A percentile compares a stretch with the other conserved stretches of the same genome.
Conservation (phyloP, 257 asterid genomes). For the Handroanthus guayacan region DNA sequence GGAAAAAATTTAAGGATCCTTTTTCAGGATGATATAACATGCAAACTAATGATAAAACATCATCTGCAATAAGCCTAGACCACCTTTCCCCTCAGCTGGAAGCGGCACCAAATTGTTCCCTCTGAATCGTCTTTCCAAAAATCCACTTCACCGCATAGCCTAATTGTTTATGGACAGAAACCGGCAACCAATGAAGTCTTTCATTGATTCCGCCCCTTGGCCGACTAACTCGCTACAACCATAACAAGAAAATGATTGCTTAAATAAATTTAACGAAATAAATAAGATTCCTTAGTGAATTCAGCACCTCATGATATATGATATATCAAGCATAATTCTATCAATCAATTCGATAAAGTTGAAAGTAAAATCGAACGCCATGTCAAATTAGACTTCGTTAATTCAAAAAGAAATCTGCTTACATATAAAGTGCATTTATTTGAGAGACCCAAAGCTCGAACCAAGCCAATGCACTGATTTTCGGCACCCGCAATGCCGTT, state of each 20-base stretch:
- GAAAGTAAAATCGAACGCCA: background rate
- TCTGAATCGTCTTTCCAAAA: constrained; percentile 30
- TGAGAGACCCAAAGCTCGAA: constrained; percentile 79
- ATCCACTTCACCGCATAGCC: constrained; percentile 44
- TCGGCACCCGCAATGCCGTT: constrained; percentile 86
- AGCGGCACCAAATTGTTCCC: constrained; percentile 44
- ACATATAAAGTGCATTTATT: constrained; percentile 58
- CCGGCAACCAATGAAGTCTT: constrained; percentile 70
- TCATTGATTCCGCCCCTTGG: constrained; percentile 79
- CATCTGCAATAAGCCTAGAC: constrained; percentile 13
- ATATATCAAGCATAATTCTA: background rate
- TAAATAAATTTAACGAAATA: background rate
- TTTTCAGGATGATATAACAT: constrained; percentile 14
- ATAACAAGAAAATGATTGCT: constrained; percentile 5
- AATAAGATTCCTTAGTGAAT: background rate
- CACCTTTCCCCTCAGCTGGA: constrained; percentile 45
- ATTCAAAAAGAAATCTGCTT: constrained; percentile 31
- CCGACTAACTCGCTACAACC: constrained; percentile 69
- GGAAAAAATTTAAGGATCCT: constrained; percentile 9
- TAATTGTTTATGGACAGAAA: constrained; percentile 58
- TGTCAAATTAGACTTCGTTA: background rate
- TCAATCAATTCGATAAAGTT: constrained; percentile 14
- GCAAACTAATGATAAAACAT: constrained; percentile 10
- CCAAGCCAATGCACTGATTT: constrained; percentile 80
- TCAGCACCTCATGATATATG: background rate